Evolutionary conservation across 2,329 filamentous ascomycete species (phyloP), one percentile per base, ranked within the genome.

Genomic region (Cadophora luteo-olivacea): DNA sequence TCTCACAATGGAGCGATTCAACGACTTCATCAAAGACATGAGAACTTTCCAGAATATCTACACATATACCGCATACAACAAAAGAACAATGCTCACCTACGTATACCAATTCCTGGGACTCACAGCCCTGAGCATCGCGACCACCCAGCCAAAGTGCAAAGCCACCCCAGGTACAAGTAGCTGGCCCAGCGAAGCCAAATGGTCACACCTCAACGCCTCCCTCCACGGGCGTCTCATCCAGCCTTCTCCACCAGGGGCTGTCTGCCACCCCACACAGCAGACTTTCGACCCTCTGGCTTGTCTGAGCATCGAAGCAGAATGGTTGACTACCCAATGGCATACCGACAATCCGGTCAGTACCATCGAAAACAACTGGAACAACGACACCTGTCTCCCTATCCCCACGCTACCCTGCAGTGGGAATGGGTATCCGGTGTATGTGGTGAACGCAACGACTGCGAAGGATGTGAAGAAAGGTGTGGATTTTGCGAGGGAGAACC

Each of bases 311-410:
- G 68, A 73, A 62, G 68, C 72, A 57, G 74, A 72, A 61, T 81
- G 79, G 80, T 36, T 29, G n/a, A 79, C 74, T 49, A 75, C 77
- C 55, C 75, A 77, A 16, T 82, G 79, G 72, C 80, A 84, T 75
- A 71, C 76, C 9, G 69, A 70, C 14, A 73, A 82, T 69, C 81
- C 81, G 19, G 71, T 82, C 67, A 80, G 80, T 61, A 75, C 73
- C 69, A 73, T 79, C 69, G 77, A 74, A 74, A 76, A 84, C 65
- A 82, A 84, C 61, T 85, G 79, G 74, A 80, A 80, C 68, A 85
- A 87, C 72, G 83, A 83, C 75, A 82, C 83, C 14, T 87, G 85
- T 74, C 78, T 86, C 51, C 84, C 84, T 1, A 72, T 81, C 65
- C 70, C 77, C 0, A 69, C 71, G 6, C 64, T 73, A 52, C 77